phyloP scores from a whole-genome alignment of 2,329 filamentous ascomycete genomes.

The Aaosphaeria arxii region DNA sequence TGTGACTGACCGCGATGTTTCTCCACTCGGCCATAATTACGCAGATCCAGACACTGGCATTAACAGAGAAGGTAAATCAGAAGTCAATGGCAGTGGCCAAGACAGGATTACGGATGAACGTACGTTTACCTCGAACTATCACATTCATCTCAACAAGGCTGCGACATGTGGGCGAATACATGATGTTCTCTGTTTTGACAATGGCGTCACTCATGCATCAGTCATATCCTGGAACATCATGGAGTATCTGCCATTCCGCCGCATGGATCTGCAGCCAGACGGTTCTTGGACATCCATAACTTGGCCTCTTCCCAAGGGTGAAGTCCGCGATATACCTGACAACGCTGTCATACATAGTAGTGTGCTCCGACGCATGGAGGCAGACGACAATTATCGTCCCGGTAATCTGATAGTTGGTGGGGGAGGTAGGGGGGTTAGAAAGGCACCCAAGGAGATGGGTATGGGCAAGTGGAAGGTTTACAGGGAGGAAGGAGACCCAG shows the following conservation, averaged over 20 bases:
- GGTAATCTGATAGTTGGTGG: conserved; percentile 79
- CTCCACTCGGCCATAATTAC: background rate
- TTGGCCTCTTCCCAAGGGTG: conserved; percentile 76
- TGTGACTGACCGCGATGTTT: background rate
- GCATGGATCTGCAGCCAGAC: conserved; percentile 73
- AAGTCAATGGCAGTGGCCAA: background rate
- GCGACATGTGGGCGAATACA: conserved; percentile 58
- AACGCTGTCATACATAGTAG: conserved; percentile 70
- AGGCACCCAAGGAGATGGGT: conserved; percentile 59
- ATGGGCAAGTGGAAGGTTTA: conserved; percentile 71
- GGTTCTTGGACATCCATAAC: conserved; percentile 76
- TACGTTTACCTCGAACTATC: conserved; percentile 36
- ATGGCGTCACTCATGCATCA: conserved; percentile 54
- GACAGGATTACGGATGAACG: background rate
- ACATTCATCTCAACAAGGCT: conserved; percentile 57
- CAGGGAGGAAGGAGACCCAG: conserved; percentile 61
- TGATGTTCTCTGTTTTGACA: conserved; percentile 66
- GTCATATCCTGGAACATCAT: conserved; percentile 72
- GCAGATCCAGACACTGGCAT: background rate
- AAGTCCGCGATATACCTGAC: conserved; percentile 72
- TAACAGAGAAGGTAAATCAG: background rate
- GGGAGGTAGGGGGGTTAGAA: conserved; percentile 66
- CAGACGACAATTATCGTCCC: conserved; percentile 64
- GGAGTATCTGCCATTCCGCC: conserved; percentile 77
- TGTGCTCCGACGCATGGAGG: conserved; percentile 68